Conservation (phyloP, 1,284 basidiomycete species). For the Ganoderma leucocontextum region DNA sequence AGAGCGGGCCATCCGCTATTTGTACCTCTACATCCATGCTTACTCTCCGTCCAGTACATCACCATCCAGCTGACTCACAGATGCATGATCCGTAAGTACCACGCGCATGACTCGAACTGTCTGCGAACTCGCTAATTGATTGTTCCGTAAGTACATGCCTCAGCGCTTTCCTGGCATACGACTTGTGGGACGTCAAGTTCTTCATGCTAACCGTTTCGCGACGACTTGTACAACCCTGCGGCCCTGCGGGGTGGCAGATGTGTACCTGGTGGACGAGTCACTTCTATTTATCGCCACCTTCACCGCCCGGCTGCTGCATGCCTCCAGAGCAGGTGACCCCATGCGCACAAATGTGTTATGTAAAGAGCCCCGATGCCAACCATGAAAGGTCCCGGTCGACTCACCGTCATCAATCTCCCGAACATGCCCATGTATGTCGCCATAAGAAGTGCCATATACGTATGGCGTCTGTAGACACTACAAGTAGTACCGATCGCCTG, state of each 20-base stretch:
- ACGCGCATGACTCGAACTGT: background rate
- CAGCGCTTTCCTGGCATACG: background rate
- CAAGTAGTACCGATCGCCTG: constrained; percentile 60
- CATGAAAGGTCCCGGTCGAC: background rate
- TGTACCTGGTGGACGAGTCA: too few species aligned
- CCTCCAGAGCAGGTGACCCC: background rate
- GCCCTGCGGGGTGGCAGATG: background rate
- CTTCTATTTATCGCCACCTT: background rate
- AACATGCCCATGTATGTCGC: background rate
- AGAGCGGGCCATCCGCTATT: background rate
- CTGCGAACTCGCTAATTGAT: background rate
- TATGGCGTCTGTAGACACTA: constrained; percentile 20
- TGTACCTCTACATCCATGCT: background rate
- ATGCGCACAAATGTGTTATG: background rate
- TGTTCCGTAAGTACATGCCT: background rate
- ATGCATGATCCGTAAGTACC: background rate
- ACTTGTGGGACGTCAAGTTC: background rate
- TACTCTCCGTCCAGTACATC: background rate
- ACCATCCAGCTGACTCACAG: background rate
- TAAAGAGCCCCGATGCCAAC: background rate
- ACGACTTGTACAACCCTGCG: background rate
- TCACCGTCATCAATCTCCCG: background rate
- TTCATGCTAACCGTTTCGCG: background rate
- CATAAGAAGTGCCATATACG: background rate
- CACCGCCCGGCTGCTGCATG: background rate